Evolutionary conservation across 495 filamentous ascomycete genomes (phyloP).

Genomic region (Penicillium lividum): DNA sequence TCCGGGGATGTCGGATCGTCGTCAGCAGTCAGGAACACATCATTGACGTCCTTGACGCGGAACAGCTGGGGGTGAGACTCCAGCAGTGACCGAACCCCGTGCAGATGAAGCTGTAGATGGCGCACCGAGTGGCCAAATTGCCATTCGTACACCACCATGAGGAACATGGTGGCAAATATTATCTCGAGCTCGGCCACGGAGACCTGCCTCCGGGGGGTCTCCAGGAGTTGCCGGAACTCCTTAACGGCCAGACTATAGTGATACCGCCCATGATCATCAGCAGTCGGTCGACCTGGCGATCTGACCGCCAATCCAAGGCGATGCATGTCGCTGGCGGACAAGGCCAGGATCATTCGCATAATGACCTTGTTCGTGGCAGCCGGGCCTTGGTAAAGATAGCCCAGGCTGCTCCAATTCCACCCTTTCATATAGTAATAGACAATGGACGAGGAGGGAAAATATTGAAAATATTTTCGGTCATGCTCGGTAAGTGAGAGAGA

Average conservation of each 20-base stretch:
- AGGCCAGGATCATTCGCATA: conserved; percentile 47
- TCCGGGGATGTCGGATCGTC: conserved; percentile 11
- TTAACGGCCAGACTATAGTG: conserved; percentile 45
- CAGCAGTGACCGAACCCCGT: conserved; percentile 42
- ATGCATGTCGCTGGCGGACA: conserved; percentile 46
- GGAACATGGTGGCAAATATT: conserved; percentile 45
- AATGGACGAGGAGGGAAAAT: conserved; percentile 44
- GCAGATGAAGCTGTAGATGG: conserved; percentile 44
- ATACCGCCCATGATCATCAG: conserved; percentile 41
- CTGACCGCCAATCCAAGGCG: conserved; percentile 33
- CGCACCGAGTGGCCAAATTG: conserved; percentile 44
- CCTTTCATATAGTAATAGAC: conserved; percentile 47
- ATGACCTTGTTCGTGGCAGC: conserved; percentile 42
- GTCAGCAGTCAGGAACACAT: conserved; percentile 32
- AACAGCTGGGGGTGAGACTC: conserved; percentile 44
- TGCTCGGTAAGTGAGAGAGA: conserved; percentile 37
- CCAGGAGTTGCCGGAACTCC: conserved; percentile 44
- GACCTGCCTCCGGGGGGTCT: conserved; percentile 31
- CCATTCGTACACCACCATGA: conserved; percentile 48
- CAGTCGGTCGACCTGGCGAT: conserved; percentile 35
- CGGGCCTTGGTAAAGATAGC: conserved; percentile 42
- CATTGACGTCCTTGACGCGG: conserved; percentile 35
- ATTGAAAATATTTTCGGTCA: conserved; percentile 44
- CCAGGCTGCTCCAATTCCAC: conserved; percentile 45
- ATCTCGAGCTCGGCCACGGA: conserved; percentile 36